These are phyloP conservation scores for Aspergillus costaricaensis DNA, from an alignment of 2,329 filamentous ascomycete genomes.

Conservation along the genomic window DNA sequence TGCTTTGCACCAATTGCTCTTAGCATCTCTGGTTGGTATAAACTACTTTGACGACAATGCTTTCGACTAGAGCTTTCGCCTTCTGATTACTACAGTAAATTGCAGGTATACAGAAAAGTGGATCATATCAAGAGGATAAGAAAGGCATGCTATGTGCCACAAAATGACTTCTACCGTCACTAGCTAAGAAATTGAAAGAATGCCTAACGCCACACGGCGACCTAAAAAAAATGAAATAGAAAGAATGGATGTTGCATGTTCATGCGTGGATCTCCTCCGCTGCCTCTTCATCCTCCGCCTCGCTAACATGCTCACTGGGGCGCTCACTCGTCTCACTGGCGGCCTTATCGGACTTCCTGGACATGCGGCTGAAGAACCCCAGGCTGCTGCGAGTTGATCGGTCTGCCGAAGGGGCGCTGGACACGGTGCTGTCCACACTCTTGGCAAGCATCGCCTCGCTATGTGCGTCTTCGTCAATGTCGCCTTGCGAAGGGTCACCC, in stretches of 20 bases:
- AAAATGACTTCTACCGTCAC: constrained; percentile 2
- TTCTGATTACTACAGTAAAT: not conserved
- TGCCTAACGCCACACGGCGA: not conserved
- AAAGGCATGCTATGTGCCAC: not conserved
- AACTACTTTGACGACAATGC: not conserved
- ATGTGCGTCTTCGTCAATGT: constrained; percentile 47
- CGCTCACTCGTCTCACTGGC: constrained; percentile 47
- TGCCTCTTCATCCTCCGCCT: constrained; percentile 46
- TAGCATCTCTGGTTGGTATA: not conserved
- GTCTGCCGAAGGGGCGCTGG: constrained; percentile 45
- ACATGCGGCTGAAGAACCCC: constrained; percentile 52
- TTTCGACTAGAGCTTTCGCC: not conserved
- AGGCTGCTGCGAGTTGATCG: constrained; percentile 47
- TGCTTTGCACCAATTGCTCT: not conserved
- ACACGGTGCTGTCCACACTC: constrained; percentile 45
- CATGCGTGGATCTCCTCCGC: constrained; percentile 33
- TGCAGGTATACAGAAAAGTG: not conserved
- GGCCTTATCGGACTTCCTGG: constrained; percentile 45
- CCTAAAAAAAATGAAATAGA: constrained; percentile 1
- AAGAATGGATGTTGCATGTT: not conserved
- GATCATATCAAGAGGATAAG: not conserved
- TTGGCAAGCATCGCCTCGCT: constrained; percentile 46
- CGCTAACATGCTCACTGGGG: constrained; percentile 47
- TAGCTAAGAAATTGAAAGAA: constrained; percentile 1
- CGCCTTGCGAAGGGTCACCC: constrained; percentile 45